Evolutionary conservation across 495 filamentous ascomycete genomes (phyloP), one percentile per base, ranked within the genome.

Genomic region (Elasticomyces elasticus): DNA sequence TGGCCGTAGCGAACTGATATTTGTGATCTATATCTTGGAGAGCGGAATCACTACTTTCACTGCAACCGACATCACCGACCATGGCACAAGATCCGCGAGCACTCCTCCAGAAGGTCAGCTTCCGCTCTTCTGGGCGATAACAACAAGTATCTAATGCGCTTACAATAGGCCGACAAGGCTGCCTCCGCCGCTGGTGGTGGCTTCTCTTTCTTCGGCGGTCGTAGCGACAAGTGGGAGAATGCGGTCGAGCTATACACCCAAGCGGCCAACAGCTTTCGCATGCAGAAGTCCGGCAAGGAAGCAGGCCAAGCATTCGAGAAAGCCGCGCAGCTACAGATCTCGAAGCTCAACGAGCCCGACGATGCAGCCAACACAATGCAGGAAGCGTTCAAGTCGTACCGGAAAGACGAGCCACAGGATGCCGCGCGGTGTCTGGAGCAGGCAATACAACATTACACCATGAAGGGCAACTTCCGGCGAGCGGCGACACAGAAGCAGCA

Each of bases 401-500:
- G 82, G 64, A 90, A 87, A 72, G 77, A 83, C 26, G 78, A 82
- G 64, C 88, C 89, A 12, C 74, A 83, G 64, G 84, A 88, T 67
- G 87, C 87, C 19, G 83, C 84, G 46, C 74, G 85, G 49, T 85
- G 85, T 54, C 73, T 94, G 45, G 74, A 84, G 25, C 67, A 75
- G 54, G 85, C 87, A 19, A 88, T 96, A 63, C 70, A 76, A 26
- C 84, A 90, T 66, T 94, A 90, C 65, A 85, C 83, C 43, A 65
- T 77, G 55, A 86, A 85, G 67, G 91, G 89, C 48, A 94, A 94
- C 66, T 86, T 91, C 69, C 76, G 90, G 55, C 78, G 92, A 27
- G 89, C 92, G 4, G 91, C 92, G 20, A 84, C 85, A 27, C 83
- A 92, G 62, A 83, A 94, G 70, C 85, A 96, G 64, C 82, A 85